Evolutionary conservation across 2,329 filamentous ascomycete genomes (phyloP).

Genomic region (Bimuria novae-zelandiae): DNA sequence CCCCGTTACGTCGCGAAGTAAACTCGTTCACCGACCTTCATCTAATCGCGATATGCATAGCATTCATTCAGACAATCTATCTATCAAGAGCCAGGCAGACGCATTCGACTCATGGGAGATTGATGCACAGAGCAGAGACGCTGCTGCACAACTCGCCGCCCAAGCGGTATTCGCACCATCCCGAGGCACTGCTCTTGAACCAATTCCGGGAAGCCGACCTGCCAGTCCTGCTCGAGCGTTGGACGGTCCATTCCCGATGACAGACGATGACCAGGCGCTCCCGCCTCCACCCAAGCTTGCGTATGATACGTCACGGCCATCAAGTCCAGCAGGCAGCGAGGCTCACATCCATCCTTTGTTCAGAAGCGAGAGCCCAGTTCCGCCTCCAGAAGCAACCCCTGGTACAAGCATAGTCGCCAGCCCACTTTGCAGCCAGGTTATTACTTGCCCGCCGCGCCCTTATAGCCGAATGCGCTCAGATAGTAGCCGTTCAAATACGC

Average conservation of each 20-base stretch:
- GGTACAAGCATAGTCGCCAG: constrained; percentile 74
- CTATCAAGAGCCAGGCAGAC: constrained; percentile 52
- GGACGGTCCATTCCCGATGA: constrained; percentile 53
- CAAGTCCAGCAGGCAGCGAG: constrained; percentile 56
- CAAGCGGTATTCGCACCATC: constrained; percentile 32
- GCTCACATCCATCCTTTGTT: constrained; percentile 79
- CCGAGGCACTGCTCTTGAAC: constrained; percentile 64
- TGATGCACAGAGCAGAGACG: constrained; percentile 63
- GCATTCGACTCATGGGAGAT: constrained; percentile 78
- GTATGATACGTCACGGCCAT: constrained; percentile 41
- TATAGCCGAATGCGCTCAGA: constrained; percentile 46
- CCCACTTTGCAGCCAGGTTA: constrained; percentile 68
- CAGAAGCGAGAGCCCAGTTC: constrained; percentile 70
- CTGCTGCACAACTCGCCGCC: constrained; percentile 32
- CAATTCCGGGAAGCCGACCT: constrained; percentile 71
- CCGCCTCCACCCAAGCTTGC: constrained; percentile 39
- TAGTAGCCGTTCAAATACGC: constrained; percentile 14
- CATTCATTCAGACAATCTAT: constrained; percentile 40
- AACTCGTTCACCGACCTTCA: constrained; percentile 39
- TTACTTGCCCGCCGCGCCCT: constrained; percentile 48
- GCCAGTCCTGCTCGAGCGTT: constrained; percentile 66
- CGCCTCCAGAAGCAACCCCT: constrained; percentile 66
- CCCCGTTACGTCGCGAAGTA: constrained; percentile 44
- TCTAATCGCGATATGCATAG: constrained; percentile 38
- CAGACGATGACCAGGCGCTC: constrained; percentile 32